phyloP scores from a whole-genome alignment of 2,329 filamentous ascomycete genomes.

The Talaromyces amestolkiae region DNA sequence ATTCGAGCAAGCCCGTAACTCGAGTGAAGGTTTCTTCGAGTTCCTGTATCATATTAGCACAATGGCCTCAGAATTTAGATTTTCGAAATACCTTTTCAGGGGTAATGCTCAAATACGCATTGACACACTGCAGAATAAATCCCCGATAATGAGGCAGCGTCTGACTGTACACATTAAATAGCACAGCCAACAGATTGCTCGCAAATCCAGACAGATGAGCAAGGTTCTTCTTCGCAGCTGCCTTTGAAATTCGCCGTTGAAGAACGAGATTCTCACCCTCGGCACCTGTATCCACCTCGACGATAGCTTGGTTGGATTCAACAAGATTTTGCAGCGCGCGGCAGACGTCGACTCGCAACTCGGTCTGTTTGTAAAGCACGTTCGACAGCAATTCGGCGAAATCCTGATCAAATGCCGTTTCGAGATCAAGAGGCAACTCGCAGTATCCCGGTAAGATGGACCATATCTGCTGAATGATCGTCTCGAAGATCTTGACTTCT shows the following conservation, averaged over 20 bases:
- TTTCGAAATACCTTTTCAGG: constrained; percentile 52
- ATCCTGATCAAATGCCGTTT: constrained; percentile 72
- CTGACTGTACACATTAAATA: constrained; percentile 99
- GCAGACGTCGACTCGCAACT: constrained; percentile 83
- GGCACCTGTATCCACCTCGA: constrained; percentile 58
- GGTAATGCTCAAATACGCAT: constrained; percentile 87
- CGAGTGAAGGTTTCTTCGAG: constrained; percentile 84
- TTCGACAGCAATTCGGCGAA: constrained; percentile 92
- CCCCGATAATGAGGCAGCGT: constrained; percentile 90
- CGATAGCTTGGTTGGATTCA: constrained; percentile 84
- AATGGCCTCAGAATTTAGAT: not conserved
- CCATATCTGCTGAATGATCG: constrained; percentile 93
- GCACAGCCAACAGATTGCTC: constrained; percentile 84
- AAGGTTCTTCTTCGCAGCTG: constrained; percentile 73
- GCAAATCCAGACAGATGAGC: constrained; percentile 75
- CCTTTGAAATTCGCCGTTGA: constrained; percentile 74
- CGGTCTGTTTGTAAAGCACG: constrained; percentile 85
- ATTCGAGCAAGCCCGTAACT: constrained; percentile 79
- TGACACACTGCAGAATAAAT: constrained; percentile 89
- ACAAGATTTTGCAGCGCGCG: constrained; percentile 80
- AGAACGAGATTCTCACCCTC: constrained; percentile 70
- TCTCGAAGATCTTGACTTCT: constrained; percentile 97
- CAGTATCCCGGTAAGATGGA: constrained; percentile 91
- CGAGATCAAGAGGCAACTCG: constrained; percentile 79
- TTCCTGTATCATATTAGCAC: constrained; percentile 50